Base-by-base conservation (phyloP, 1,284 basidiomycete species). In the Fistulinella staudtii region DNA sequence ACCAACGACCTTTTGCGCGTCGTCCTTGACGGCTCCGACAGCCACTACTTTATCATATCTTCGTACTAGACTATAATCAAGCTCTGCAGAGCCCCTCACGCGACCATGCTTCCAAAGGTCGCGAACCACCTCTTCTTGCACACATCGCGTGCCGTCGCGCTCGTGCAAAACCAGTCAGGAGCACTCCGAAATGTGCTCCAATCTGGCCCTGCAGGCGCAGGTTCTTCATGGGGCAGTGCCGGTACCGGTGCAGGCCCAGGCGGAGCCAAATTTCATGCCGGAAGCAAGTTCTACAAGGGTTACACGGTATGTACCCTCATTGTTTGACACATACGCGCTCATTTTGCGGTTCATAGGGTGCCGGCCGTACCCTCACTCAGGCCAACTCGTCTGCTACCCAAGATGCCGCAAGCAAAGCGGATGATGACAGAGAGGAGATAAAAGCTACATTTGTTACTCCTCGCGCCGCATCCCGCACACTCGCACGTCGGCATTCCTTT, bases 151-250 rank as follows among this genome's bases (percentile, higher is more conserved):
- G 85, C 83, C 14, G 86, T 81, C 40, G 77, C 82, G 3, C 78
- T 80, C 36, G 82, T 82, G 35, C 85, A 87, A 56, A 80, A 79
- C 51, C 82, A 83, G 61, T 74, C 82, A 0, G 52, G 71, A 7
- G 77, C 82, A 1, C 70, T 89, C 60, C 71, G 85, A 51, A 89
- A 84, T 74, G 86, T 83, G 42, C 73, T 88, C 44, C 83, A 86
- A 55, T 66, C 71, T 0, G 53, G 65, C 51, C 46, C 57, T 2
- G 72, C 71, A 33, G 73, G 70, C 8, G 64, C 75, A 5, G 74
- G 77, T 28, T 72, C 74, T 24, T 81, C 82, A 0, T 82, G 80
- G 66, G 76, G 80, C 18, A 73, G 72, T 49, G 69, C 75, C 15
- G 75, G 79, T 25, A 69, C 75, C 15, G 76, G 79, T 23, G 58